Base-by-base conservation (phyloP, 2,329 filamentous ascomycete genomes). In the Microsporum audouinii region DNA sequence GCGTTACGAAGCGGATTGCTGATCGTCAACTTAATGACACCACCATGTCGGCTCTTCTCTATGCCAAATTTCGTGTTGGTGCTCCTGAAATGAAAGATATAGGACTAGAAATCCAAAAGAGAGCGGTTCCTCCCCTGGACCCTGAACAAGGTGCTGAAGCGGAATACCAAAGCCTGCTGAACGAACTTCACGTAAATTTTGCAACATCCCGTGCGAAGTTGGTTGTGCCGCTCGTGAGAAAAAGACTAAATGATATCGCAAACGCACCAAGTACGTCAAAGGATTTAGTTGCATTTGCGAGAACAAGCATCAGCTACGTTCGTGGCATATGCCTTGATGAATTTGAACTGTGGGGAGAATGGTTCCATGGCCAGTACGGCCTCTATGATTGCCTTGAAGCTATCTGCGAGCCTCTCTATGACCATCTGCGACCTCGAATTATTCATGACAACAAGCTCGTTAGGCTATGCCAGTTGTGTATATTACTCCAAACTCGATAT, bases 11-110 rank as follows among this genome's bases (percentile, higher is more conserved):
- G 71, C 81, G 84, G 60, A 85, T 84, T 66, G 82, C 84, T 38
- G 83, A 86, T 63, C 80, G 82, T n/a, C 83, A 86, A 65, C 74
- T 87, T 47, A 88, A 87, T 64, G 86, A 88, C 64, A 87, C 86
- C 0, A 87, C 85, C 1, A 84, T 88, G 76, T 88, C 86, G 27
- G 84, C 86, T 7, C 73, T 88, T 6, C 74, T 88, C 1, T 88
- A 88, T 67, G 85, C 86, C 23, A 88, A 88, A 66, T 89, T 88
- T 64, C 78, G 85, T 31, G 82, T 87, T 29, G 83, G 82, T 51
- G 86, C 86, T 1, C 79, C 82, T 2, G 83, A 87, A 64, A 72
- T 88, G 60, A 86, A 88, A 70, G 78, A 80, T 60, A 78, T 88
- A 47, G 86, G 85, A 6, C 72, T 85, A 27, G 84, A 87, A 67